phyloP scores from a whole-genome alignment of 129 eudicot species.

The Scalesia atractyloides region DNA sequence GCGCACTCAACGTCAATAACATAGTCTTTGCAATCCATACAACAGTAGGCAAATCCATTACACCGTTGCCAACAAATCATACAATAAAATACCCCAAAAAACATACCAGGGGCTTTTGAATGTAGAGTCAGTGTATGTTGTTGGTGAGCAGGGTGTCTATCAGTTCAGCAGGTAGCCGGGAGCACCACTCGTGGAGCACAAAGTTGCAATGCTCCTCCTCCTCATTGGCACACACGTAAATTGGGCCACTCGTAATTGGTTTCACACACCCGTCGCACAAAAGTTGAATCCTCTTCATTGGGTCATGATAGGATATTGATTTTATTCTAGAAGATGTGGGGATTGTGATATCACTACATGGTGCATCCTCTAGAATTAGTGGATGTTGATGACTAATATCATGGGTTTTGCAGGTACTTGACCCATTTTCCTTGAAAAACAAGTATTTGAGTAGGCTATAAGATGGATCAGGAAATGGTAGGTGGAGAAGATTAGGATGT shows the following conservation, averaged over 20 bases:
- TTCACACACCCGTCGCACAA: neutral
- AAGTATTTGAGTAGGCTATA: too few species aligned
- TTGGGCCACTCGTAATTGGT: neutral
- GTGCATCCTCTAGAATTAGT: neutral
- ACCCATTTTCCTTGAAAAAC: too few species aligned
- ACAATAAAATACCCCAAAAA: too few species aligned
- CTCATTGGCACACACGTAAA: neutral
- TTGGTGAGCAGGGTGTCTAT: neutral
- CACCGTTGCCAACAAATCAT: too few species aligned
- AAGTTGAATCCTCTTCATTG: too few species aligned
- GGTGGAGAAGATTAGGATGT: too few species aligned
- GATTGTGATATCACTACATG: neutral
- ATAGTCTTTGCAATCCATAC: neutral
- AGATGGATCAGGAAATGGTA: too few species aligned
- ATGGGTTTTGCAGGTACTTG: neutral
- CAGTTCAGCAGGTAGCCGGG: neutral
- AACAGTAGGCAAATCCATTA: too few species aligned
- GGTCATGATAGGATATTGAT: neutral
- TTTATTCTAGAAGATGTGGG: neutral
- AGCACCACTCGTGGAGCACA: constrained; percentile 12
- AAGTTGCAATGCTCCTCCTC: constrained; percentile 2
- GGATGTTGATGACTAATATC: neutral
- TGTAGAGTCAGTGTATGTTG: too few species aligned
- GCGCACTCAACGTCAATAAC: constrained; percentile 23
- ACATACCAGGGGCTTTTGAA: too few species aligned